phyloP scores from a whole-genome alignment of 2,329 filamentous ascomycete species.

The Botrytis fabae region DNA sequence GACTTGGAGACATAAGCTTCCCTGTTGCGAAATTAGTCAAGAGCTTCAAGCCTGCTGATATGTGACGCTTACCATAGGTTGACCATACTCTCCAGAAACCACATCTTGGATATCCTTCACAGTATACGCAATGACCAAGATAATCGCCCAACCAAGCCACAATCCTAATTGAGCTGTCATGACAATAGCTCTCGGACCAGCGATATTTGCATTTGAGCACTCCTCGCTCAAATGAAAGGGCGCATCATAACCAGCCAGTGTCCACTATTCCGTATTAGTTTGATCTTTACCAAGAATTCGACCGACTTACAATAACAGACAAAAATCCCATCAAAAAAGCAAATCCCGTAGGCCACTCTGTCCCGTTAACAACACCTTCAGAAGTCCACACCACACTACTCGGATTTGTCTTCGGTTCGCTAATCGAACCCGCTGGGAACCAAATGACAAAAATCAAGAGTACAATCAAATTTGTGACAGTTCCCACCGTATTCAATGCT shows the following conservation, averaged over 20 bases:
- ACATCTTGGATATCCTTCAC: conserved; percentile 62
- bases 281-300: too few species aligned
- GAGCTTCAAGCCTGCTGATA: fast-evolving
- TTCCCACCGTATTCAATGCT: conserved; percentile 24
- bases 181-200: conserved; percentile 64
- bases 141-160: conserved; percentile 64
- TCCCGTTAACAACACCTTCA: conserved; percentile 53
- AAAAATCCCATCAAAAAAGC: conserved; percentile 64
- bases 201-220: conserved; percentile 66
- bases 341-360: conserved; percentile 58
- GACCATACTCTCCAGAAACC: conserved; percentile 61
- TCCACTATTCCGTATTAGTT: conserved; percentile 4
- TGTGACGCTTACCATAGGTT: conserved; percentile 58
- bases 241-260: conserved; percentile 60
- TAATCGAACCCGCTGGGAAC: conserved; percentile 27
- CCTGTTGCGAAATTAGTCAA: conserved; percentile 34
- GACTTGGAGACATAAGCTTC: conserved; percentile 63
- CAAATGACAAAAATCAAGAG: conserved; percentile 41
- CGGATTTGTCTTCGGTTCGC: conserved; percentile 22
- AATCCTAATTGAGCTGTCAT: conserved; percentile 59
- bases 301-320: conserved; percentile 49
- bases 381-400: conserved; percentile 25
- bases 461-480: conserved; percentile 38
- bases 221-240: conserved; percentile 66
- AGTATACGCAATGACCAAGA: conserved; percentile 67